Evolutionary conservation across 202 grass and related monocot species (phyloP).

Genomic region (Saccharum hybrid): DNA sequence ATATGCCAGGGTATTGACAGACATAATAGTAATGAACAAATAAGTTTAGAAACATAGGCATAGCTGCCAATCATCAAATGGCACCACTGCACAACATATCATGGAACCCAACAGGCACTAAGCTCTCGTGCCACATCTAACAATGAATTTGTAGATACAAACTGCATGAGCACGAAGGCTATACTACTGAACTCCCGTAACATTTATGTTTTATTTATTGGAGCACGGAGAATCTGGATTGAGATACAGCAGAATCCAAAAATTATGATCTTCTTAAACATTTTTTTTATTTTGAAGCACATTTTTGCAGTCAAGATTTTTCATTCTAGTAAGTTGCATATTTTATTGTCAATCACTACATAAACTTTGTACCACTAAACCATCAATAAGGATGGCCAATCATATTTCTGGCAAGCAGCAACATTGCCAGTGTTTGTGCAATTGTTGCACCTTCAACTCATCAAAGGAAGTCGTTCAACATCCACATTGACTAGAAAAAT

Average conservation of each 20-base stretch:
- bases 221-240: too few relatives aligned
- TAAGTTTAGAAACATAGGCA: slow-evolving; percentile 8
- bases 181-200: neutral
- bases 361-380: neutral
- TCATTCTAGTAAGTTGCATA: neutral
- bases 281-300: neutral
- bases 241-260: too few relatives aligned
- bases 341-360: neutral
- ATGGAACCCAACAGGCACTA: neutral
- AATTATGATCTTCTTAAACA: too few relatives aligned
- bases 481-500: neutral
- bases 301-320: neutral
- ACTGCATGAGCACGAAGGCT: neutral
- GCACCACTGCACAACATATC: neutral
- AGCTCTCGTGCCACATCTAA: neutral
- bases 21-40: neutral
- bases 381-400: neutral
- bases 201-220: too few relatives aligned
- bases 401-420: neutral
- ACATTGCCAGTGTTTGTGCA: neutral
- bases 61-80: neutral
- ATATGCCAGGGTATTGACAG: neutral
- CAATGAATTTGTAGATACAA: slow-evolving; percentile 12
- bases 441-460: neutral
- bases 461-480: neutral